Percentiles rank a stretch among this genome's conserved stretches.
phyloP scores from a whole-genome alignment of 129 eudicot genomes.

The Helichrysum umbraculigerum region DNA sequence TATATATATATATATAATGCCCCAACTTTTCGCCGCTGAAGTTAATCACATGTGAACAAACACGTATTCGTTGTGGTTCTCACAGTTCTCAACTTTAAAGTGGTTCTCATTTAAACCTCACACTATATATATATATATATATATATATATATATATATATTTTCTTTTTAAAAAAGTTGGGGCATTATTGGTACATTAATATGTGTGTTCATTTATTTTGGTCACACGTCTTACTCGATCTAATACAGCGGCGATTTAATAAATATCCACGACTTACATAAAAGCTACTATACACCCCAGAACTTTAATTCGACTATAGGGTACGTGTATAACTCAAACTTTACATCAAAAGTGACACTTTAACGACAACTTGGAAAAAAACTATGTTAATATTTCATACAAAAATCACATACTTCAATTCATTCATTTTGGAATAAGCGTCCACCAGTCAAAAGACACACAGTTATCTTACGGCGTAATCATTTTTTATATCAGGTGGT shows the following conservation, averaged over 20 bases:
- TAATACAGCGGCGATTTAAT: slow-evolving; percentile 9
- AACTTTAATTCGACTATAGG: not conserved
- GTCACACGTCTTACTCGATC: not conserved
- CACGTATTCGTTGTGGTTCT: no score
- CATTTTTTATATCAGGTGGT: slow-evolving; percentile 52
- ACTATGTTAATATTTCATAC: no score
- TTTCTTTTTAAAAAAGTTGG: not conserved
- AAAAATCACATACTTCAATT: not conserved
- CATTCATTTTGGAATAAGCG: no score
- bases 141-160: no score
- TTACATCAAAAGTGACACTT: not conserved
- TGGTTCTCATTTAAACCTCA: no score
- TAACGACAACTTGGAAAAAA: not conserved
- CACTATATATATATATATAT: no score
- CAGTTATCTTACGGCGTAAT: not conserved
- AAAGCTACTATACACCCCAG: not conserved
- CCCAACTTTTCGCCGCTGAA: no score
- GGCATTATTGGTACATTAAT: not conserved
- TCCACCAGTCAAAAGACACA: not conserved
- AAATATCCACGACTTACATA: not conserved
- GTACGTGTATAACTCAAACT: not conserved
- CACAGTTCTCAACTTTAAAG: no score
- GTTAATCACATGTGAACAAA: no score
- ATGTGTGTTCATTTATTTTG: not conserved
- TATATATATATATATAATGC: no score